Base-by-base conservation (phyloP, 306 rosid species). In the Dryas octopetala region DNA sequence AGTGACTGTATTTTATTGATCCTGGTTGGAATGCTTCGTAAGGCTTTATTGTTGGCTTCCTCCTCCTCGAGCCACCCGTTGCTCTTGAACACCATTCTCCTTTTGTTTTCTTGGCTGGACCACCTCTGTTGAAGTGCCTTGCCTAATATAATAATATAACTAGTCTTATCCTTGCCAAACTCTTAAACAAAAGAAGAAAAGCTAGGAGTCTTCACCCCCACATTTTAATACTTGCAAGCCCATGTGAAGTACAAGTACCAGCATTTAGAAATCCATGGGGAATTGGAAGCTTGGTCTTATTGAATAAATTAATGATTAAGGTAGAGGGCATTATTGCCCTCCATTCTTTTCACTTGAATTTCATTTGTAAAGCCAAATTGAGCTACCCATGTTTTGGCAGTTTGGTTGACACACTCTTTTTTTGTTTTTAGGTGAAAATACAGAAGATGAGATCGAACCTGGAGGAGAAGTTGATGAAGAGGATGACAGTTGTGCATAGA, bases 391-490 rank as follows among this genome's bases (percentile, higher is more conserved):
- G 65, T 45, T 62, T 74, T 72, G 43, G 65, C 61, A 11, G n/a
- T 55, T 7, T n/a, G 49, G 63, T 45, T 19, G 66, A 44, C 7
- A 46, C 66, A 40, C 14, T 2, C 1, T 47, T 19, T 44, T 1
- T 53, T 28, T 40, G 45, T 19, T 50, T 73, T 13, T 74, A 96
- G 99, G 97, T 96, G 85, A 96, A 90, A 74, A 84, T 96, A 81
- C 93, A 96, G 73, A 92, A 88, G 86, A 96, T 96, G 99, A 89
- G 86, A 81, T 88, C 99, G 79, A 88, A 92, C 78, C 76, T 96
- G 47, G 99, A 96, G 81, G 98, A 92, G 66, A 96, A 96, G 80
- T 68, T 92, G 89, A 96, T 92, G 99, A 96, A 86, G 91, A 96
- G 85, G 74, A 85, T 90, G 96, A 74, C 87, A 58, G 32, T 87